Percentiles rank a stretch among this genome's conserved stretches.
Evolutionary conservation across 1,284 basidiomycete species (phyloP).

Genomic region (Inonotus obliquus): DNA sequence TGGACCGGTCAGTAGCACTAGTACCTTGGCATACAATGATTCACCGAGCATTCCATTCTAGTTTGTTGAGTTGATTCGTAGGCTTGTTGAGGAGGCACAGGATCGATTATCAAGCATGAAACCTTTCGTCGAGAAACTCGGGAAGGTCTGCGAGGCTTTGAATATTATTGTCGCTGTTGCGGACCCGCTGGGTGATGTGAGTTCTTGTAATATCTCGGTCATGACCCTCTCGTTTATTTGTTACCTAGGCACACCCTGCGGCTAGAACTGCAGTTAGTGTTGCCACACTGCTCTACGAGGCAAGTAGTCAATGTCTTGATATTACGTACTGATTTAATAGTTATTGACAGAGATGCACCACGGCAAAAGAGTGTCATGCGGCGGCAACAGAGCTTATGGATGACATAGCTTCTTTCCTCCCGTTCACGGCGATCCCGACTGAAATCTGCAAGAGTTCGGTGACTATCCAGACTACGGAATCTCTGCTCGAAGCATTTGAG

Average conservation of each 20-base stretch:
- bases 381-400: background rate
- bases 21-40: too few relatives aligned
- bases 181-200: background rate
- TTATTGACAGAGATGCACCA: background rate
- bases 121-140: background rate
- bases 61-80: background rate
- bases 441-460: background rate
- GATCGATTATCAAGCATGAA: background rate
- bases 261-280: background rate
- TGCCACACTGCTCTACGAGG: background rate
- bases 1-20: too few relatives aligned
- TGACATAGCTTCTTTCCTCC: background rate
- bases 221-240: background rate
- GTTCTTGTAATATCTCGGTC: background rate
- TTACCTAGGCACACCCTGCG: background rate
- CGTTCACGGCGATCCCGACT: background rate
- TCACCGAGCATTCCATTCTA: background rate
- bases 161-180: background rate
- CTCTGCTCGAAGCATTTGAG: background rate
- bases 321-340: background rate
- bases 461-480: background rate
- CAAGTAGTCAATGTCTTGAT: background rate
- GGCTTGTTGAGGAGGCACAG: background rate
- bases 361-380: background rate
- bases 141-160: background rate